Evolutionary conservation across 1,284 basidiomycete species (phyloP).

Genomic region (Cutaneotrichosporon daszewskae): DNA sequence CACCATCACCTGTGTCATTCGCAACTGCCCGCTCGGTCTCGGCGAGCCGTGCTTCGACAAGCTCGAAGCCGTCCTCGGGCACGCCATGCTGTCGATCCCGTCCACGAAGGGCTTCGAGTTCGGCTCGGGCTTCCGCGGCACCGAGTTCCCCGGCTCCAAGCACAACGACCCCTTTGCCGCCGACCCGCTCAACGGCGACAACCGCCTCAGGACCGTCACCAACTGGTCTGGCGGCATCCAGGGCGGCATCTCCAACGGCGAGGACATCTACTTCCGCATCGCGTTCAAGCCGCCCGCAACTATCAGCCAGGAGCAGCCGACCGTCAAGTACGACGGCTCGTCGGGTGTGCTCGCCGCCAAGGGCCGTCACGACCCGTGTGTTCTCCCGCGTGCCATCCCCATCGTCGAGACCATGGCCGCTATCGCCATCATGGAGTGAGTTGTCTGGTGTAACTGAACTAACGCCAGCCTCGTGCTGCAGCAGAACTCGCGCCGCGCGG

Average conservation of each 20-base stretch:
- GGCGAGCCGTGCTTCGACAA: slow-evolving; percentile 99
- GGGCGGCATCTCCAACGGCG: slow-evolving; percentile 96
- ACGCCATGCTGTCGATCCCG: slow-evolving; percentile 98
- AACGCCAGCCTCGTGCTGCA: slow-evolving; percentile 61
- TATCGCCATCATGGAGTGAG: slow-evolving; percentile 84
- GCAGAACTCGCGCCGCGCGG: slow-evolving; percentile 71
- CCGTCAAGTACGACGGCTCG: slow-evolving; percentile 88
- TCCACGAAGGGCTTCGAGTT: slow-evolving; percentile 99
- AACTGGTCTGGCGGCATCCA: slow-evolving; percentile 98
- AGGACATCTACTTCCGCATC: slow-evolving; percentile 94
- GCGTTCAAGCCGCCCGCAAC: slow-evolving; percentile 99
- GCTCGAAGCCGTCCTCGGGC: slow-evolving; percentile 90
- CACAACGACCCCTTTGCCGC: slow-evolving; percentile 89
- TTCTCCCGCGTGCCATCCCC: slow-evolving; percentile 91
- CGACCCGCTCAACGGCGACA: slow-evolving; percentile 53
- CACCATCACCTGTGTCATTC: slow-evolving; percentile 93
- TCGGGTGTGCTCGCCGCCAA: slow-evolving; percentile 79
- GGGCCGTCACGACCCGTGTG: slow-evolving; percentile 95
- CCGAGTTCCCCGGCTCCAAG: slow-evolving; percentile 83
- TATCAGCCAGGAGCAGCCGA: slow-evolving; percentile 85
- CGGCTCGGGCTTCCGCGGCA: slow-evolving; percentile 93
- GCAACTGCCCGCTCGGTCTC: slow-evolving; percentile 79
- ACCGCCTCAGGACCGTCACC: slow-evolving; percentile 68
- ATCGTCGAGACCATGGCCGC: slow-evolving; percentile 99
- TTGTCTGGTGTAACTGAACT: slow-evolving; percentile 3